Conservation (phyloP, 495 filamentous ascomycete genomes). For the Talaromyces proteolyticus region DNA sequence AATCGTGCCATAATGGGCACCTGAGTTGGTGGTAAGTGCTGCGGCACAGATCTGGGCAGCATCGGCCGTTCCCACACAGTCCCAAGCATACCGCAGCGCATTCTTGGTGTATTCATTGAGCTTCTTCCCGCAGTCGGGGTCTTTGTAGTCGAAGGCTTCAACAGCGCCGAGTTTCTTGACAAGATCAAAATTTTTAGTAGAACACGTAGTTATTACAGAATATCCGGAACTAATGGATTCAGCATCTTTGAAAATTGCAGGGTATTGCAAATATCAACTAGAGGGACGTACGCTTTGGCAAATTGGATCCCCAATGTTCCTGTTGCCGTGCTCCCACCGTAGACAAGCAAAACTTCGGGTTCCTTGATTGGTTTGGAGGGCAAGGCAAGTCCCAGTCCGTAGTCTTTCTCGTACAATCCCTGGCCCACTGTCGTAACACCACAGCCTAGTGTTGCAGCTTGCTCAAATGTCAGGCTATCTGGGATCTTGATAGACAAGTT, state of each 20-base stretch:
- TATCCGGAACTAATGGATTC: slow-evolving; percentile 12
- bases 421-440: slow-evolving; percentile 39
- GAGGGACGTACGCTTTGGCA: slow-evolving; percentile 24
- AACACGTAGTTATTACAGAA: slow-evolving; percentile 37
- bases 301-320: slow-evolving; percentile 39
- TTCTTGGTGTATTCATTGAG: slow-evolving; percentile 25
- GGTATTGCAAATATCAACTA: not conserved
- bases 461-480: slow-evolving; percentile 40
- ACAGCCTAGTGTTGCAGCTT: slow-evolving; percentile 46
- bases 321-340: slow-evolving; percentile 35
- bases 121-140: slow-evolving; percentile 16
- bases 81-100: slow-evolving; percentile 20
- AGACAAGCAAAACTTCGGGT: slow-evolving; percentile 25
- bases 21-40: slow-evolving; percentile 24
- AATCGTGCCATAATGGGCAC: slow-evolving; percentile 29
- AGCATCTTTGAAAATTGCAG: not conserved
- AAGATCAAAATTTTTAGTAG: slow-evolving; percentile 20
- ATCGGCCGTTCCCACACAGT: slow-evolving; percentile 24
- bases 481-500: slow-evolving; percentile 46
- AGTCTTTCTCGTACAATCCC: slow-evolving; percentile 18
- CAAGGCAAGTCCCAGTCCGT: slow-evolving; percentile 17
- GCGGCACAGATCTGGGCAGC: slow-evolving; percentile 30
- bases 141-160: slow-evolving; percentile 32
- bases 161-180: slow-evolving; percentile 31
- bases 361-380: slow-evolving; percentile 3